Base-by-base conservation (phyloP, 2,329 filamentous ascomycete genomes). In the Uncinocarpus reesii region DNA sequence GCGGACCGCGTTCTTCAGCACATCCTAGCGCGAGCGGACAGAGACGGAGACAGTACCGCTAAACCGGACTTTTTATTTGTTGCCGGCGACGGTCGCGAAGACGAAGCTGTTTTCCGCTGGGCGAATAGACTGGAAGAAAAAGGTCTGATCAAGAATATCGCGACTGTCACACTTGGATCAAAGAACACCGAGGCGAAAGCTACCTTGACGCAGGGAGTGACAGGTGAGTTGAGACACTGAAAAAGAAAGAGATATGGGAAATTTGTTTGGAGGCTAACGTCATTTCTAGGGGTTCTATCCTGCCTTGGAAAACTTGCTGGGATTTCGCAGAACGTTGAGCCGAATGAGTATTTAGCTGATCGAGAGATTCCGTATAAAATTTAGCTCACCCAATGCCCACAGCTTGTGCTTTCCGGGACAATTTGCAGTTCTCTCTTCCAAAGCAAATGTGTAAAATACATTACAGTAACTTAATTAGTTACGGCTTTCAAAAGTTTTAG, bases 21-120 rank as follows among this genome's bases (percentile, higher is more conserved):
- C 51, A 69, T 80, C 48, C 81, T 84, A 57, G 74, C 79, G 36
- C 70, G 73, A 36, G 64, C 78, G 72, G 52, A 59, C 65, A 24
- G 61, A 66, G 67, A 56, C 61, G 60, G 53, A 60, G 58, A n/a
- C 46, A 15, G 48, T 49, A 38, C 60, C 1, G 50, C 53, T 13
- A 62, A 74, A 0, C 77, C 87, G 0, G 87, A 95, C 62, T 96
- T 95, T 65, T 67, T 96, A 49, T 80, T 95, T 70, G 85, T 95
- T 5, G 79, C 89, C 28, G 90, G 90, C 31, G 89, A 95, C 60
- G 87, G 89, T 35, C 81, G 90, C 26, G 90, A 95, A 57, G 92
- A 96, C 56, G 90, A 96, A 62, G 84, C 86, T 57, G 84, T 95
- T 16, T 96, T 95, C 70, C 82, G 82, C 53, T 96, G 92, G 90